Base-by-base conservation (phyloP, 495 filamentous ascomycete genomes). In the Penicillium paradoxum region DNA sequence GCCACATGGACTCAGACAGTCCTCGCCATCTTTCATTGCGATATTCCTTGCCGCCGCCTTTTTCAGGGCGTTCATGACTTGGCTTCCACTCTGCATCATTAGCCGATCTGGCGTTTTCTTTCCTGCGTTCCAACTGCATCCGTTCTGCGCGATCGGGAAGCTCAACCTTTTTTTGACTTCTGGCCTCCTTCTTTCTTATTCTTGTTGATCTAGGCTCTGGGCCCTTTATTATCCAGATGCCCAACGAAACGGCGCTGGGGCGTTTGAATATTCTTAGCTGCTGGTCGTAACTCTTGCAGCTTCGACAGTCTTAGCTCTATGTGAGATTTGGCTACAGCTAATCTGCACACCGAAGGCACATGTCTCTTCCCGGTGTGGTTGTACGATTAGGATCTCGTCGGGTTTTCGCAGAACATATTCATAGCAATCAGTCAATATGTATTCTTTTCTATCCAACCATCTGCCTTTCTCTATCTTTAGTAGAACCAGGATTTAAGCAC, bases 401-500 rank as follows among this genome's bases (percentile, higher is more conserved):
- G 37, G 6, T 32, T 37, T 48, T 57, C 53, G 38, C 53, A 57
- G 59, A 36, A 64, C 55, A 59, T 62, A 56, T 58, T 54, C 45
- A 52, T 55, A 58, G 55, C 51, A 36, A 47, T 24, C 51, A 43
- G 36, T 54, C 47, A 58, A 58, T 54, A 47, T 49, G 7, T 51
- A 49, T 42, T 42, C 13, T 22, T 34, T 42, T 40, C 41, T 51
- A 15, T 40, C 19, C 36, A 24, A 37, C 10, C 33, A 22, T 45
- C 41, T 19, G 4, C 38, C 21, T 36, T 15, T 53, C 21, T n/a
- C 29, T 33, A 37, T 46, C 9, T 36, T 45, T 37, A 18, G 5
- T 45, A 38, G n/a, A 10, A 44, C 0, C 24, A 29, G 10, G 1
- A 29, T 17, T 6, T 17, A 18, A 44, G 24, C 41, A 44, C 19